Percentiles rank a stretch among this genome's conserved stretches.
Evolutionary conservation across 1,284 basidiomycete species (phyloP).

Genomic region (Irpex sp.): DNA sequence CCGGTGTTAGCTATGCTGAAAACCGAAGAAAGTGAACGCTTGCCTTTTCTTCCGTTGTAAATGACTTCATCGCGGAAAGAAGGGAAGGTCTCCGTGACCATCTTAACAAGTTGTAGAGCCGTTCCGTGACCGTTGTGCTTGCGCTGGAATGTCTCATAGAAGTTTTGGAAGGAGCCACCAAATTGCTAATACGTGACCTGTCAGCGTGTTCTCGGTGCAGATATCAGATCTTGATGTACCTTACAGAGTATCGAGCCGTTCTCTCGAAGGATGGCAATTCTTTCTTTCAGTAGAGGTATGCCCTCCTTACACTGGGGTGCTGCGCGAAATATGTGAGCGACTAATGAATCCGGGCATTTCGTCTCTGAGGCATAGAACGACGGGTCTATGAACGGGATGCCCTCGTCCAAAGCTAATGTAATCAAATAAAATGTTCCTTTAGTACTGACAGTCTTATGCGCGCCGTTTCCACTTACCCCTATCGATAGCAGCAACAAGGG

Average conservation of each 20-base stretch:
- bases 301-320: constrained; percentile 52
- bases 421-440: no score
- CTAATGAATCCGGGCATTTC: constrained; percentile 61
- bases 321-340: constrained; percentile 64
- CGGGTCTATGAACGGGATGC: constrained; percentile 73
- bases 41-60: constrained; percentile 57
- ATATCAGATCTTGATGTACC: constrained; percentile 35
- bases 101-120: constrained; percentile 68
- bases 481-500: constrained; percentile 72
- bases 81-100: constrained; percentile 68
- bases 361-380: constrained; percentile 66
- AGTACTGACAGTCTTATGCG: background rate
- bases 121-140: constrained; percentile 51
- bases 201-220: background rate
- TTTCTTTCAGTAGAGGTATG: constrained; percentile 64
- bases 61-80: constrained; percentile 70
- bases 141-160: constrained; percentile 59
- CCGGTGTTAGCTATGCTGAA: no score
- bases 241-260: constrained; percentile 64
- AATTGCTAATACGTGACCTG: constrained; percentile 43
- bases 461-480: constrained; percentile 45
- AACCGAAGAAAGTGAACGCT: constrained; percentile 6
- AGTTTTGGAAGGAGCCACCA: constrained; percentile 65
- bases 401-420: constrained; percentile 50
- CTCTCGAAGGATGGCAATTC: constrained; percentile 70